Percentiles rank a stretch among this genome's conserved stretches.
phyloP scores from a whole-genome alignment of 1,284 basidiomycete species.

The Cutaneotrichosporon curvatum region DNA sequence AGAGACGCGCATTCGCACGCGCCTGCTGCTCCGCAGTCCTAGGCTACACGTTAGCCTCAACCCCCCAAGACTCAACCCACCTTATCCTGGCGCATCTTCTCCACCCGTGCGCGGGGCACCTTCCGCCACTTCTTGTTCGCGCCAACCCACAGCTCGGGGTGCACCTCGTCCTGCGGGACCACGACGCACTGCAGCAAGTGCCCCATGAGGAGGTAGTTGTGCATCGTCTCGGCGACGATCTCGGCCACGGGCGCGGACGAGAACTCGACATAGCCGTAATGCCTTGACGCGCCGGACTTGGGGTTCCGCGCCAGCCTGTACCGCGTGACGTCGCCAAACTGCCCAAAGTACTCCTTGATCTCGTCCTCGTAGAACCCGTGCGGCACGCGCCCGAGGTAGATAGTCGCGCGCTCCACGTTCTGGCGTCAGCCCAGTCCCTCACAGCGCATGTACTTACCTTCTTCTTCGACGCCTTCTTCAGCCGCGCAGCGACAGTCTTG shows the following conservation, averaged over 20 bases:
- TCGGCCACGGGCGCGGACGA: conserved; percentile 78
- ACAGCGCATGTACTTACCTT: no score
- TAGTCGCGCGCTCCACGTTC: conserved; percentile 62
- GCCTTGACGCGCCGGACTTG: conserved; percentile 90
- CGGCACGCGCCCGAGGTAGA: conserved; percentile 85
- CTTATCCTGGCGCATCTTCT: conserved; percentile 70
- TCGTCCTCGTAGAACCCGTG: conserved; percentile 97
- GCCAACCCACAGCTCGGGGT: conserved; percentile 93
- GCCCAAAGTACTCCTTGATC: conserved; percentile 84
- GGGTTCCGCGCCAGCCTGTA: conserved; percentile 88
- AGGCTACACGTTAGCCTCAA: conserved; percentile 50
- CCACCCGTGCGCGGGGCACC: conserved; percentile 67
- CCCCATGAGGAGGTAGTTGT: conserved; percentile 94
- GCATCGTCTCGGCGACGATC: conserved; percentile 97
- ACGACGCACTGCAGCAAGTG: conserved; percentile 82
- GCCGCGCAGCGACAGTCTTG: conserved; percentile 63
- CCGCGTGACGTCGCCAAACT: conserved; percentile 87
- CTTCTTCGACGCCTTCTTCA: conserved; percentile 74
- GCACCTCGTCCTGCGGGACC: conserved; percentile 77
- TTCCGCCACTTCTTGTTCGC: conserved; percentile 82
- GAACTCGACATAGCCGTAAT: conserved; percentile 96
- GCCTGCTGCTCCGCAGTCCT: conserved; percentile 67
- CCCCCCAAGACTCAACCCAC: conserved; percentile 48
- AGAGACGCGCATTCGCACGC: conserved; percentile 59
- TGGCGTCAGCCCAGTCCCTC: no score